Conservation (phyloP, 2,329 filamentous ascomycete genomes). For the Calonectria pseudoturangicola region DNA sequence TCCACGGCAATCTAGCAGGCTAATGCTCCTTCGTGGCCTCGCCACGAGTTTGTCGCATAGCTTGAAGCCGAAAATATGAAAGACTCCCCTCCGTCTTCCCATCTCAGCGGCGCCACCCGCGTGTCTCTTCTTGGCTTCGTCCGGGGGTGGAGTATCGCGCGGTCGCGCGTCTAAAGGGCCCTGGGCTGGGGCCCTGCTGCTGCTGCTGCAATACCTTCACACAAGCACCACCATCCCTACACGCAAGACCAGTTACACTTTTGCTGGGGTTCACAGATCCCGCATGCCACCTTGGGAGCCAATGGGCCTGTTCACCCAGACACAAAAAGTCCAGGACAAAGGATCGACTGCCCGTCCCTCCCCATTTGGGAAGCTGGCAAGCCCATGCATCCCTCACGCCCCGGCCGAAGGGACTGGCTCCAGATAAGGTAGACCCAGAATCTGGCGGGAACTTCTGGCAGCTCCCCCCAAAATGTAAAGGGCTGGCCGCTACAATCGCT, state of each 20-base stretch:
- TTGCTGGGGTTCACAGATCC: not conserved
- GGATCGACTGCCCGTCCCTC: constrained; percentile 20
- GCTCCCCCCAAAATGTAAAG: not conserved
- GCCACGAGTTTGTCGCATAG: no score
- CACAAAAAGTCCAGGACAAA: constrained; percentile 15
- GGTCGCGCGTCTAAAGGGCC: constrained; percentile 14
- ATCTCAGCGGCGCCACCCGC: constrained; percentile 32
- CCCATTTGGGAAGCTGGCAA: constrained; percentile 37
- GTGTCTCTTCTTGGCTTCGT: constrained; percentile 7
- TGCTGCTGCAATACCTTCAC: no score
- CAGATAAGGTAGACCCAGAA: constrained; percentile 34
- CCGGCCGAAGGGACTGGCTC: not conserved
- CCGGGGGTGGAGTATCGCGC: constrained; percentile 25
- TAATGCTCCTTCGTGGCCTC: no score
- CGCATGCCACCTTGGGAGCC: not conserved
- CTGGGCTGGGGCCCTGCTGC: not conserved
- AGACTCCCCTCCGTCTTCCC: not conserved
- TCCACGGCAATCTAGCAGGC: not conserved
- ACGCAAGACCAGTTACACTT: constrained; percentile 3
- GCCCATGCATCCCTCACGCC: constrained; percentile 16
- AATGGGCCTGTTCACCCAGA: constrained; percentile 8
- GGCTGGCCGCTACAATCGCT: not conserved
- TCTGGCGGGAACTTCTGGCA: constrained; percentile 32
- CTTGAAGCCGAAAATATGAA: no score
- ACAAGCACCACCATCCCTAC: not conserved